Evolutionary conservation across 2,329 filamentous ascomycete genomes (phyloP), one percentile per base, ranked within the genome.

Genomic region (Fusarium nanum): DNA sequence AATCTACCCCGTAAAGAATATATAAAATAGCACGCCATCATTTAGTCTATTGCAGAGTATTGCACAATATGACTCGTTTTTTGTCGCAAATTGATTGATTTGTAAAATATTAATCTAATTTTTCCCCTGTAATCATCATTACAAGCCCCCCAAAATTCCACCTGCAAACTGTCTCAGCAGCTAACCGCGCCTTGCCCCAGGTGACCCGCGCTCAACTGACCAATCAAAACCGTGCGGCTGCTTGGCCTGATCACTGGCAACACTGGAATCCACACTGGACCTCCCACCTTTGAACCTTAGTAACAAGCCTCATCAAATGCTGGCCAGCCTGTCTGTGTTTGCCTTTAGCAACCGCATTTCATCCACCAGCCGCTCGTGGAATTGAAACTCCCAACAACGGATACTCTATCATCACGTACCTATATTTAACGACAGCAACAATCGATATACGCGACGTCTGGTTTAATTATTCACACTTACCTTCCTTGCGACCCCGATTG

Each of bases 241-340:
- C 67, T 70, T 71, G 67, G 70, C 67, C 67, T 73, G 52, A 72
- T 56, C 58, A 50, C 58, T 71, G 64, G 47, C 22, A 37, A 55
- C 58, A 48, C 45, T 71, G 64, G 30, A 18, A 50, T 50, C 47
- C 47, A 50, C 22, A 50, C 47, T 50, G 20, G 28, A 37, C 65
- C 70, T 75, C 73, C 73, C 73, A 73, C 68, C 60, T 73, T 73
- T 60, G 62, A 64, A 60, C 62, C 46, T 62, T 40, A 71, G 65
- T 69, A 70, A 52, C 48, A 25, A 27, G 22, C 45, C 45, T 47
- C 71, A 72, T 53, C 57, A 64, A 64, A 61, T 60, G 54, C 58
- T 66, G 53, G 59, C 55, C 66, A 67, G 68, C 56, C 58, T 56
- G 47, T 56, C 56, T 66, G 61, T 64, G 70, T 57, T 56, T 58